Base-by-base conservation (phyloP, 2,329 filamentous ascomycete species). In the Penicillium sp. region DNA sequence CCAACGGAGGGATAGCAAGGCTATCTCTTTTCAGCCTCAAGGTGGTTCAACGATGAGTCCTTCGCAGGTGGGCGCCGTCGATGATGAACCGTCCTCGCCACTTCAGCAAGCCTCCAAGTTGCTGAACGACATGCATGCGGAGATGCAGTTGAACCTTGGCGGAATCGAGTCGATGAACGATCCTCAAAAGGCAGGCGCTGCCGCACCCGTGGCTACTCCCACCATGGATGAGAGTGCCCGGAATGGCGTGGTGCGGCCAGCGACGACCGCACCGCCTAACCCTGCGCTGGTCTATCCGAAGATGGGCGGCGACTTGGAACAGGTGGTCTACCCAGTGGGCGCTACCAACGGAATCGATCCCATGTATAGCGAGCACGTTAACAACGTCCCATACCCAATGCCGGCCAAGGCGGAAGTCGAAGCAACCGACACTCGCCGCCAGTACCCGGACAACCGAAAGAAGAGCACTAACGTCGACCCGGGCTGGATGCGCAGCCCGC, bases 341-440 rank as follows among this genome's bases (percentile, higher is more conserved):
- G 82, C 89, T 50, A 93, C 84, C 0, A 87, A 94, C 51, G 90
- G 90, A 37, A 96, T 96, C 51, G 90, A 96, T 60, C 90, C 91
- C 1, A 93, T 94, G 76, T 90, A 91, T 60, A 85, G 87, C 54
- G 90, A 96, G 56, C 89, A 96, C 59, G 88, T 96, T 59, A 82
- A 91, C 69, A 95, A 94, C 62, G 94, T 96, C 40, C 88, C 90
- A 0, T 97, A 95, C 60, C 76, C 84, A 7, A 74, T 87, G 67
- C 87, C 79, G 11, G 75, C 86, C 2, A 87, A 85, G 52, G 53
- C 55, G 26, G 73, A 76, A 4, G 56, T 71, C 11, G 78, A 81
- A 34, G 51, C 69, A 10, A 51, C 66, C 32, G 73, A 78, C 44
- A 50, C 71, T 44, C 65, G 71, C 37, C 64, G 70, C 26, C 70